These are phyloP conservation scores for Aspergillus tanneri DNA, from an alignment of 2,329 filamentous ascomycete genomes.

Conservation along the genomic window DNA sequence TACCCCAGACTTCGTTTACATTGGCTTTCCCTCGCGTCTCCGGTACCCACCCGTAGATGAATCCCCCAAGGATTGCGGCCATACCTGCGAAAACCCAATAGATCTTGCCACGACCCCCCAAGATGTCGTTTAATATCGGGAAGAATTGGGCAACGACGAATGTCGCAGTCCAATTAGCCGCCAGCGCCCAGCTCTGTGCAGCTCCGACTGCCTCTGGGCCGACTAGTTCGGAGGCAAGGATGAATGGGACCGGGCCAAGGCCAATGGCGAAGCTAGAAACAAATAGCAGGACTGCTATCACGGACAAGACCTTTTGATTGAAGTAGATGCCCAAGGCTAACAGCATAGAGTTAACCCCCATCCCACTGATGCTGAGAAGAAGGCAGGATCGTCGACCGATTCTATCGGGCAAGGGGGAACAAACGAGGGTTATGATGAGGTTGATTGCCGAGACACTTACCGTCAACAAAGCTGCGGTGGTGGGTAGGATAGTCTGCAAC, in stretches of 20 bases:
- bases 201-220: conserved; percentile 87
- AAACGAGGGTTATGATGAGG: conserved; percentile 74
- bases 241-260: conserved; percentile 90
- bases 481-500: conserved; percentile 74
- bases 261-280: conserved; percentile 88
- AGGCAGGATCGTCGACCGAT: conserved; percentile 86
- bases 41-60: conserved; percentile 73
- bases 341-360: conserved; percentile 73
- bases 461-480: conserved; percentile 78
- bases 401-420: conserved; percentile 80
- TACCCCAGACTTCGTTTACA: conserved; percentile 87
- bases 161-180: conserved; percentile 84
- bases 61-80: conserved; percentile 66
- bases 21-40: conserved; percentile 85
- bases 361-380: conserved; percentile 76
- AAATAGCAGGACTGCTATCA: conserved; percentile 77
- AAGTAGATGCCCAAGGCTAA: conserved; percentile 79
- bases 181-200: conserved; percentile 83
- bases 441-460: conserved; percentile 86
- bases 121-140: conserved; percentile 73
- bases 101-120: conserved; percentile 77
- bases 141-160: conserved; percentile 95
- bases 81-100: conserved; percentile 88
- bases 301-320: conserved; percentile 71
- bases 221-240: conserved; percentile 87